Percentiles rank a stretch among this genome's conserved stretches.
Conservation (phyloP, 352 stramenopile species). For the Pythium rhizo-oryzae region DNA sequence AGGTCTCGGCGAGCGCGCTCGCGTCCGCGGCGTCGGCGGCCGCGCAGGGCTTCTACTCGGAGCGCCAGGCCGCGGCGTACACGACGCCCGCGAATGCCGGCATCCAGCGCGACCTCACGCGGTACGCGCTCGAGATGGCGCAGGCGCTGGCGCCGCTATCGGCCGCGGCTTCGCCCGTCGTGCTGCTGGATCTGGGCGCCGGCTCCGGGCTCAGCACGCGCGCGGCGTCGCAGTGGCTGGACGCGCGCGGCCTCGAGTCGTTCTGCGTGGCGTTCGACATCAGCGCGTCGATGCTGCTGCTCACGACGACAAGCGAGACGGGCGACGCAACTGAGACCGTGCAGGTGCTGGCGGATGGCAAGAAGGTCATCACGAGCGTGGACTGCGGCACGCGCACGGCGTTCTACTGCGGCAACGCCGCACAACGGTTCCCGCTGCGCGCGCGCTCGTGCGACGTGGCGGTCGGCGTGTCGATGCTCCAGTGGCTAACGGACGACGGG, state of each 20-base stretch:
- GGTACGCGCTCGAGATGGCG: slow-evolving; percentile 64
- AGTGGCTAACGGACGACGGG: slow-evolving; percentile 70
- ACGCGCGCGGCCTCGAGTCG: slow-evolving; percentile 29
- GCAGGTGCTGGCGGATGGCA: slow-evolving; percentile 22
- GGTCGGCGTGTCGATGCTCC: slow-evolving; percentile 84
- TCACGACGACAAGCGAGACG: slow-evolving; percentile 21
- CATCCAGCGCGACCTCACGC: slow-evolving; percentile 74
- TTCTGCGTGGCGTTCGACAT: slow-evolving; percentile 77
- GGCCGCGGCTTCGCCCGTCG: slow-evolving; percentile 2
- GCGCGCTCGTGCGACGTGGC: slow-evolving; percentile 41
- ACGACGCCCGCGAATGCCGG: slow-evolving; percentile 63
- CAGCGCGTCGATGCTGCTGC: slow-evolving; percentile 71
- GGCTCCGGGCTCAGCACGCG: slow-evolving; percentile 71
- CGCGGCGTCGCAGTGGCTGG: slow-evolving; percentile 56
- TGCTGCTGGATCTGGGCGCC: slow-evolving; percentile 69
- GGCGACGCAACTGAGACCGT: neutral
- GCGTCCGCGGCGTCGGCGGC: slow-evolving; percentile 41
- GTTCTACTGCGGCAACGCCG: slow-evolving; percentile 74
- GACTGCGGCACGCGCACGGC: slow-evolving; percentile 15
- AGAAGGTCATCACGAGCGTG: slow-evolving; percentile 16
- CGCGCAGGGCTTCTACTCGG: slow-evolving; percentile 63
- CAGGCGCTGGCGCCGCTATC: slow-evolving; percentile 18
- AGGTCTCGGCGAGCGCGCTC: slow-evolving; percentile 44
- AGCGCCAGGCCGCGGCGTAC: slow-evolving; percentile 64
- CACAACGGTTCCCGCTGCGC: slow-evolving; percentile 62